Percentiles rank a stretch among this genome's conserved stretches.
phyloP scores from a whole-genome alignment of 208 protist species.

The Trichomonas tenax region DNA sequence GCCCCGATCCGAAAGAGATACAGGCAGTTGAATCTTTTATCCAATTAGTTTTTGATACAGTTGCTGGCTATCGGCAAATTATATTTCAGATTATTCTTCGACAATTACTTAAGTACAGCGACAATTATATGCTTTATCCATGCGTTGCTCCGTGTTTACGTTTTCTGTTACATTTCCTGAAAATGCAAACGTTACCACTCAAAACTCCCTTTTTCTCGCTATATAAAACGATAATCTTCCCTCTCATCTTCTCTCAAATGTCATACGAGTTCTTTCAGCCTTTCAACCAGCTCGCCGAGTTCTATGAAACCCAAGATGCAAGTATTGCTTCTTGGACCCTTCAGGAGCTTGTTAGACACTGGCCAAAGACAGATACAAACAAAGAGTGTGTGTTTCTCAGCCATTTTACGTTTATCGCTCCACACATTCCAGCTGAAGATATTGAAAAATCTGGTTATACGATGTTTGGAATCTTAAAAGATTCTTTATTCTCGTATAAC shows the following conservation, averaged over 20 bases:
- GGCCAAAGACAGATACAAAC: not conserved
- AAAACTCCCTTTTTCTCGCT: not conserved
- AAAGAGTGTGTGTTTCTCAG: not conserved
- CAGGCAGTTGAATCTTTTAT: not conserved
- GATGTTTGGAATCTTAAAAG: not conserved
- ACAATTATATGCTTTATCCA: not conserved
- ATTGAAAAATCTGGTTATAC: not conserved
- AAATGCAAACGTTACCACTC: not conserved
- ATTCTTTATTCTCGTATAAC: not conserved
- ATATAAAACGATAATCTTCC: not conserved
- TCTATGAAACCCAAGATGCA: not conserved
- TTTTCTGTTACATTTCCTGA: not conserved
- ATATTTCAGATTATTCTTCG: not conserved
- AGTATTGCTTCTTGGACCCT: not conserved
- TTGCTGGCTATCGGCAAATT: not conserved
- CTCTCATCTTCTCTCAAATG: not conserved
- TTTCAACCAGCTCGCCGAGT: not conserved
- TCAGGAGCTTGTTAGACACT: not conserved
- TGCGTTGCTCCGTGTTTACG: not conserved
- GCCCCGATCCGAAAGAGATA: not conserved
- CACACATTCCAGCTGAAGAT: not conserved
- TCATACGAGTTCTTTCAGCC: not conserved
- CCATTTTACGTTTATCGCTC: not conserved
- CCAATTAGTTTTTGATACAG: not conserved
- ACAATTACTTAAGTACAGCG: not conserved